phyloP scores from a whole-genome alignment of 352 stramenopile genomes.

The Pythium rhizo-oryzae region DNA sequence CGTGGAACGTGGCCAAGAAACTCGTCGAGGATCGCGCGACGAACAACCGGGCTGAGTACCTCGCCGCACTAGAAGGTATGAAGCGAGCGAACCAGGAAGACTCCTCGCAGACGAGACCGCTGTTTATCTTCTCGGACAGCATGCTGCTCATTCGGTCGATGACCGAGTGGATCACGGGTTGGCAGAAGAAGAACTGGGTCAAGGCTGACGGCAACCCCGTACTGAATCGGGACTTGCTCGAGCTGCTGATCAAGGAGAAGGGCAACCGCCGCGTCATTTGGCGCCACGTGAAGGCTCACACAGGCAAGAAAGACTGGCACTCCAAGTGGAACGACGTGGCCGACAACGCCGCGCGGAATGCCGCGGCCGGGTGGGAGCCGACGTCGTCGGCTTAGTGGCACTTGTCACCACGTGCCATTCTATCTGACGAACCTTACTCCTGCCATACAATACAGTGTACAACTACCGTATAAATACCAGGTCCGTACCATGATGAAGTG shows the following conservation, averaged over 20 bases:
- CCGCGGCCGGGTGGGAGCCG: slow-evolving; percentile 31
- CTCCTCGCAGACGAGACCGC: slow-evolving; percentile 27
- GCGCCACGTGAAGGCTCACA: slow-evolving; percentile 71
- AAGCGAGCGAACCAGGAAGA: slow-evolving; percentile 69
- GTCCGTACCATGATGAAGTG: no score
- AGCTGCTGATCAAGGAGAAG: slow-evolving; percentile 49
- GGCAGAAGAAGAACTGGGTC: slow-evolving; percentile 62
- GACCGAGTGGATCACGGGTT: slow-evolving; percentile 71
- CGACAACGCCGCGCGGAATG: slow-evolving; percentile 49
- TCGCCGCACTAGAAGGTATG: slow-evolving; percentile 59
- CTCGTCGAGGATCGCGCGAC: slow-evolving; percentile 29
- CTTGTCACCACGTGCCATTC: no score
- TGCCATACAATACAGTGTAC: slow-evolving; percentile 10
- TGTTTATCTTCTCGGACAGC: slow-evolving; percentile 81
- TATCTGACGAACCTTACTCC: no score
- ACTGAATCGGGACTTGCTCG: slow-evolving; percentile 69
- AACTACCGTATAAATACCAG: not conserved
- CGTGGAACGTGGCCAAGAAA: slow-evolving; percentile 59
- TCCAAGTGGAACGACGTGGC: slow-evolving; percentile 80
- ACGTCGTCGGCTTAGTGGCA: slow-evolving; percentile 7
- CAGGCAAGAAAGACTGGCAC: slow-evolving; percentile 56
- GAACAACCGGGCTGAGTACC: slow-evolving; percentile 31
- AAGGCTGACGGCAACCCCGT: slow-evolving; percentile 60
- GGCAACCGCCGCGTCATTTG: slow-evolving; percentile 54
- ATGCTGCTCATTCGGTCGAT: slow-evolving; percentile 83